phyloP scores from a whole-genome alignment of 1,139 yeast genomes.

The Casaregolazyma lundiana region DNA sequence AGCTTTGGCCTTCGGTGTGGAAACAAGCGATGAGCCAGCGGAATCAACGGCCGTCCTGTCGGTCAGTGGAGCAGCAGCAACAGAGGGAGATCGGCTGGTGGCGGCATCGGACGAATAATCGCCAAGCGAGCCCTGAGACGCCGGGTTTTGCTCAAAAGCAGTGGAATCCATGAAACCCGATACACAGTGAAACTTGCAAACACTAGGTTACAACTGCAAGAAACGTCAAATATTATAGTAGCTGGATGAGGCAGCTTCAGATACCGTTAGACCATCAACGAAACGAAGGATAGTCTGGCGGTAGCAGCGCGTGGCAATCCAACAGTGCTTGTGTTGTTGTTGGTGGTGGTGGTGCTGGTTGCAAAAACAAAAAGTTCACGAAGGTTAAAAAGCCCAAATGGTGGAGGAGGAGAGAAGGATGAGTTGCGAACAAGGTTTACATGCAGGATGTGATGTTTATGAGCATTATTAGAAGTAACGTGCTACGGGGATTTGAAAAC shows the following conservation, averaged over 20 bases:
- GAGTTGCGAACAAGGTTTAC: too few species aligned
- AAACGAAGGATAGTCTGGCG: neutral
- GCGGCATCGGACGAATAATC: neutral
- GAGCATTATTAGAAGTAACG: too few species aligned
- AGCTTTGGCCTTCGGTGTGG: neutral
- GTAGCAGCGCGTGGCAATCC: neutral
- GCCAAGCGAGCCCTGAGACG: neutral
- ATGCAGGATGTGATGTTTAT: too few species aligned
- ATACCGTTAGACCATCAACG: neutral
- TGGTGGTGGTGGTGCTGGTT: neutral
- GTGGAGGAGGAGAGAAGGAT: too few species aligned
- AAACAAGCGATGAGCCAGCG: too few species aligned
- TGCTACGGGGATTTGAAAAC: too few species aligned
- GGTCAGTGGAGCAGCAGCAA: neutral
- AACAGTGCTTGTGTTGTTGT: neutral
- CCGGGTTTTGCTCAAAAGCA: neutral
- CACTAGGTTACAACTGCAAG: too few species aligned
- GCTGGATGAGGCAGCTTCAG: neutral
- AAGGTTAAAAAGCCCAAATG: too few species aligned
- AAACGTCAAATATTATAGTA: too few species aligned
- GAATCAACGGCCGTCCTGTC: neutral
- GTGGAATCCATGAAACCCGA: neutral
- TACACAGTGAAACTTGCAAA: neutral
- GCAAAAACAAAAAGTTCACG: too few species aligned
- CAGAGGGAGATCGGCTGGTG: neutral